Base-by-base conservation (phyloP, 2,329 filamentous ascomycete genomes). In the Colletotrichum higginsianum region DNA sequence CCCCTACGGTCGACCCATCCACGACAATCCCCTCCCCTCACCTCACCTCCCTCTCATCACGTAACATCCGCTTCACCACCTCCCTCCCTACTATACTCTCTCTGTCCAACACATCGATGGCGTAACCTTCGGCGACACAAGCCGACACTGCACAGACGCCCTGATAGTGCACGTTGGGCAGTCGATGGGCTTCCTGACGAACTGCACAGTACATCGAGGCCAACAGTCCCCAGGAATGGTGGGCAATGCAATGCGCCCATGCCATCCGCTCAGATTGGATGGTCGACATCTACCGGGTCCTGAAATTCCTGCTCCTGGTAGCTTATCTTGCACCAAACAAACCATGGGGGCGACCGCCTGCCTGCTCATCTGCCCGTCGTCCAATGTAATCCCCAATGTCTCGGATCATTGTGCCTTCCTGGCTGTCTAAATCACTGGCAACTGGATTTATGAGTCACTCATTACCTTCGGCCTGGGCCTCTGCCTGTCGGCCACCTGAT, bases 271-370 rank as follows among this genome's bases (percentile, higher is more conserved):
- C 30, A 60, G 60, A 64, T 64, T 68, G 53, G 50, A 42, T 53
- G 30, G 49, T 47, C 47, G 47, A 26, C 35, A 46, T 16, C n/a
- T 46, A 52, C 8, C 40, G 52, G 26, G 40, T 40, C 50, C n/a
- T 55, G 26, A 26, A 56, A 61, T 57, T 62, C 57, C 46, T 61
- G 42, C 49, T 46, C 46, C 26, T 61, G 26, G 23, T 42, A 26
- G 65, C 53, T 72, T 69, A 72, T 69, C 60, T 69, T 58, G 26
- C 60, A 46, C 52, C 58, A 63, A 60, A 58, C 23, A 63, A 60
- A 58, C 23, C 50, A 60, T 16, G 40, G 47, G 40, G 52, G 63
- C 42, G 60, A 35, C 44, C 44, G 44, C 38, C 6, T 42, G 35
- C 35, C n/a, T 35, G 35, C 35, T 12, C 53, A 13, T 57, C 60